Base-by-base conservation (phyloP, 371 early-diverging fungal genomes). In the Apophysomyces sp. region DNA sequence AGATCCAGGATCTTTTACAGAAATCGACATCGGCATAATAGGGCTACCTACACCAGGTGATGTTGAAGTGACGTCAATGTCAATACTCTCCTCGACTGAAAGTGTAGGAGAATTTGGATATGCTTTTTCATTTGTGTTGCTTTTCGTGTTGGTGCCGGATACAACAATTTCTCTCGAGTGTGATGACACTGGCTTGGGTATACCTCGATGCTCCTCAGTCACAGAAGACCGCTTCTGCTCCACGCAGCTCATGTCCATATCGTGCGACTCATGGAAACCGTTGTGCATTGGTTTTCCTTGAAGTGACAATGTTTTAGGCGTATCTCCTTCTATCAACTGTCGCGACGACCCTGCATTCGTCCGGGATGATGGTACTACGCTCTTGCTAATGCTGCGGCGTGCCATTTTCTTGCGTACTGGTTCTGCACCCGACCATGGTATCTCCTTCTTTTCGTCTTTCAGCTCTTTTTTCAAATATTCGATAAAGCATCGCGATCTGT, bases 401-500 rank as follows among this genome's bases (percentile, higher is more conserved):
- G 49, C 16, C 11, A 21, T 21, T 44, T 44, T 44, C 21, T 44
- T 44, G 21, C 49, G 49, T 21, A 11, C 9, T 44, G 49, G 26
- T 21, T 44, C 49, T 55, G 41, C 11, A n/a, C 34, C 52, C 16
- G 40, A 24, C 6, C 11, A 4, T 41, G 27, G 21, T 13, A 37
- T 61, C 52, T 41, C 36, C 16, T 52, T 55, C 15, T 40, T 44
- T 15, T 59, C 59, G 2, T 29, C 39, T 27, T 57, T 51, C 1
- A 63, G 36, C 57, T 67, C 66, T 18, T 68, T 74, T 52, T 66
- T 65, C 18, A 73, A 44, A 30, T 59, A 64, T 37, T 75, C 69
- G 24, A 76, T 69, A 16, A 76, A 66, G 26, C 80, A 73, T 44
- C 74, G 60, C 57, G 81, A 59, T 57, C 73, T 52, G 69, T 78